Evolutionary conservation across 208 protist genomes (phyloP).

Genomic region (Leishmania major): DNA sequence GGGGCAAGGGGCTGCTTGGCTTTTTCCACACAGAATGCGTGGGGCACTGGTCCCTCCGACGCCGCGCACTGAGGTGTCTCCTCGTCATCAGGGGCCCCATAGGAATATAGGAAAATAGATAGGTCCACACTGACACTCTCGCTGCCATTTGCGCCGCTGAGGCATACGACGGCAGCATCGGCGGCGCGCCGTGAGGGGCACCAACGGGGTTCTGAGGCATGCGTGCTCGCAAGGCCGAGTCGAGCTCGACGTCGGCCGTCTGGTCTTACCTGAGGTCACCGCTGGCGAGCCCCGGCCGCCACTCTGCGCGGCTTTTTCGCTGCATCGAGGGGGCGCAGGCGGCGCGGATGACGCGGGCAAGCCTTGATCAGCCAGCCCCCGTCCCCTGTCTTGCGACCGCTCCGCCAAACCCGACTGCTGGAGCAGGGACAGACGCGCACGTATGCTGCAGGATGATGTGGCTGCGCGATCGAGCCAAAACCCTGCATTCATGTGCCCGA

Average conservation of each 20-base stretch:
- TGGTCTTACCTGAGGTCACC: background rate
- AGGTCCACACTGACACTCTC: background rate
- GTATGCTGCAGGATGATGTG: background rate
- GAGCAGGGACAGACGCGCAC: background rate
- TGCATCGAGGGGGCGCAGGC: too few relatives aligned
- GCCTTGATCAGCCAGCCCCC: background rate
- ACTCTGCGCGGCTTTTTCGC: too few relatives aligned
- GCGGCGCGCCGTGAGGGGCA: background rate
- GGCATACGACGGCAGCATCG: background rate
- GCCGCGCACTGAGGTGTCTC: too few relatives aligned
- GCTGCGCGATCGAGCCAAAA: background rate
- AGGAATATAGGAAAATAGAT: too few relatives aligned
- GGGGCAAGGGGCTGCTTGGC: too few relatives aligned
- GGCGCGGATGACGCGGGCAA: too few relatives aligned
- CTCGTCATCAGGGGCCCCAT: too few relatives aligned
- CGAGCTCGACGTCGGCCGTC: background rate
- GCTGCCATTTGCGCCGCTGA: background rate
- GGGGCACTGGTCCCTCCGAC: background rate
- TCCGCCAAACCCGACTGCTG: background rate
- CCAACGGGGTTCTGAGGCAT: background rate
- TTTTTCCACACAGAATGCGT: background rate
- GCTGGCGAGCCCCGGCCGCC: background rate
- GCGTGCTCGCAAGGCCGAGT: background rate
- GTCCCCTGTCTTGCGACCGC: background rate
- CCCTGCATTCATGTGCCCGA: background rate